These are phyloP conservation scores for Coriolopsis trogii DNA, from an alignment of 1,284 basidiomycete species.

Conservation along the genomic window DNA sequence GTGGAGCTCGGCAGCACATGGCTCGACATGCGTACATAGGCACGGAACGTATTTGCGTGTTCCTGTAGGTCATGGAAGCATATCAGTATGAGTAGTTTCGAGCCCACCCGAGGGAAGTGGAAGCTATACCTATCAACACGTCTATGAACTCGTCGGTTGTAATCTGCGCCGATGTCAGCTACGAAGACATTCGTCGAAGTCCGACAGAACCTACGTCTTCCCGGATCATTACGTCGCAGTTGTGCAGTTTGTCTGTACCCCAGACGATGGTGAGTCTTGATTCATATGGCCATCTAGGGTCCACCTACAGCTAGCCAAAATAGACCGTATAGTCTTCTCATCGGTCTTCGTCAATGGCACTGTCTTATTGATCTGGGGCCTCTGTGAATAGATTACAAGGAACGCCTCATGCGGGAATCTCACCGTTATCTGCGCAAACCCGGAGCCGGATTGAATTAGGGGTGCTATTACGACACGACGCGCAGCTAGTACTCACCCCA, in stretches of 20 bases:
- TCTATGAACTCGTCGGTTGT: conserved; percentile 98
- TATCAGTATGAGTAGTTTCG: not conserved
- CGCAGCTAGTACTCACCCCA: conserved; percentile 69
- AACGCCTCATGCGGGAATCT: conserved; percentile 11
- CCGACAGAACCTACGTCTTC: conserved; percentile 74
- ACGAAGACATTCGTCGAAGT: conserved; percentile 3
- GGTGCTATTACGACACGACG: conserved; percentile 4
- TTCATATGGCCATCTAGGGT: conserved; percentile 1
- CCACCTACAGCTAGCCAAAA: conserved; percentile 79
- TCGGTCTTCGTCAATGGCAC: conserved; percentile 95
- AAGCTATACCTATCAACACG: conserved; percentile 78
- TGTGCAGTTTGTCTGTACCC: conserved; percentile 78
- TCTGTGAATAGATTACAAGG: conserved; percentile 9
- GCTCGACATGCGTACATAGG: conserved; percentile 54
- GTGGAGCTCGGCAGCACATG: conserved; percentile 4
- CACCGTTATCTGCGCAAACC: conserved; percentile 52
- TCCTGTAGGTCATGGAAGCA: conserved; percentile 44
- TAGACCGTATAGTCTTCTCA: conserved; percentile 92
- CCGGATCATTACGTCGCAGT: conserved; percentile 95
- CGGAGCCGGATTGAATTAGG: not conserved
- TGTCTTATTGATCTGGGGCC: conserved; percentile 76
- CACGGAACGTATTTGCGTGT: conserved; percentile 96
- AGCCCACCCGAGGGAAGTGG: not conserved
- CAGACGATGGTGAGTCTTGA: not conserved
- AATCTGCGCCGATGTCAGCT: conserved; percentile 55